A percentile compares a stretch with the other conserved stretches of the same genome.
Evolutionary conservation across 805 yeast genomes (phyloP).

Genomic region (Yamadazyma laniorum): DNA sequence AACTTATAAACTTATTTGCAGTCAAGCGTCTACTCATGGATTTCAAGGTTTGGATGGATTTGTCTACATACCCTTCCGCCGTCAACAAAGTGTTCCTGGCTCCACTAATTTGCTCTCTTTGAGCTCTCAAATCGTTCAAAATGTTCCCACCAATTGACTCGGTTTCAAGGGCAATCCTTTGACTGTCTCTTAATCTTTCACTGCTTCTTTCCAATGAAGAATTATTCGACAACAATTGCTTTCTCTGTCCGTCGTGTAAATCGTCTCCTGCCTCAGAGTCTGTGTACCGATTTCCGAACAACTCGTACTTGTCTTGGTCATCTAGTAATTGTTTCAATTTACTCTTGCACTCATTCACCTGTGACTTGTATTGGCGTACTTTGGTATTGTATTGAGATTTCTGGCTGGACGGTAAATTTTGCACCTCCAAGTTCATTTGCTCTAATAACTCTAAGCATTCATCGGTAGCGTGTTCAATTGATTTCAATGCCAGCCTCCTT

Average conservation of each 20-base stretch:
- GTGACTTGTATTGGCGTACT: constrained; percentile 66
- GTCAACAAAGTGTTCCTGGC: constrained; percentile 82
- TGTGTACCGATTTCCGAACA: constrained; percentile 60
- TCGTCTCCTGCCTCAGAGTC: constrained; percentile 30
- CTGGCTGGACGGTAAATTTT: constrained; percentile 71
- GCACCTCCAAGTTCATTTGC: constrained; percentile 85
- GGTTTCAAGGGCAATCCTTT: constrained; percentile 87
- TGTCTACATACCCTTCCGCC: constrained; percentile 92
- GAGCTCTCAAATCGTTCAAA: constrained; percentile 82
- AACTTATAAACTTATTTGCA: constrained; percentile 85
- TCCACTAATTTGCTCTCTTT: constrained; percentile 86
- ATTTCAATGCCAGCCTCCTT: constrained; percentile 53
- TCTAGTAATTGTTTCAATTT: constrained; percentile 58
- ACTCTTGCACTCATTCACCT: constrained; percentile 55
- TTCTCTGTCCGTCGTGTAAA: constrained; percentile 66
- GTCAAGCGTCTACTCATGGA: constrained; percentile 92
- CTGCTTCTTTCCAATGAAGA: constrained; percentile 79
- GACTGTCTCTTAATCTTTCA: constrained; percentile 82
- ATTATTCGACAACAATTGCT: constrained; percentile 72
- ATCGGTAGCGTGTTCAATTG: constrained; percentile 68
- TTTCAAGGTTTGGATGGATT: constrained; percentile 79
- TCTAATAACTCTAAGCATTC: constrained; percentile 80
- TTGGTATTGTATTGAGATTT: constrained; percentile 73
- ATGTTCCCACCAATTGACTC: constrained; percentile 90
- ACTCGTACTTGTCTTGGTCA: constrained; percentile 64